Evolutionary conservation across 257 asterid genomes (phyloP), one percentile per base, ranked within the genome.

Genomic region (Cynanchum wilfordii): DNA sequence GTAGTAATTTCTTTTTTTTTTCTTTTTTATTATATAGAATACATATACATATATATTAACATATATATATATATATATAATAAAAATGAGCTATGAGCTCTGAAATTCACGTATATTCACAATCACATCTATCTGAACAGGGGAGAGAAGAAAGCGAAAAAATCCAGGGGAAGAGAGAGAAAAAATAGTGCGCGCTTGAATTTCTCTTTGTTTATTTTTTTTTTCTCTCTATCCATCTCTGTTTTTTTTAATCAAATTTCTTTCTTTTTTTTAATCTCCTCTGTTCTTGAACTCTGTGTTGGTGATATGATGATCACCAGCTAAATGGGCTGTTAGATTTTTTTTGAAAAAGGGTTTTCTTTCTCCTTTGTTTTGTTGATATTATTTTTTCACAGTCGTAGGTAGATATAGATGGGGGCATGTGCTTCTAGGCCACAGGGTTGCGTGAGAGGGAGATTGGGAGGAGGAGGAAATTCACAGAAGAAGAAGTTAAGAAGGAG

Each of bases 361-460:
- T 33, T 33, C 36, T 19, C 25, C 58, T 24, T 11, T 42, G 5
- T 42, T 66, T n/a, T n/a, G 12, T 47, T 11, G 36, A 29, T 20
- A 36, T 17, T 33, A 42, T 42, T 7, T 36, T 13, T 13, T 15
- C 55, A 2, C 7, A 29, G 45, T 47, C 15, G 30, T 78, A 72
- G 38, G 38, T 33, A 33, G 38, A 33, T 33, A 33, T 33, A 33
- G 84, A 95, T 95, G 99, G 99, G 99, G 69, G 86, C 86, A 4
- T 92, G 99, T 74, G 96, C 83, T 50, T 95, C 98, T 68, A 89
- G 92, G 40, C 91, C 87, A 72, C 84, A 77, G 65, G 81, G 79
- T 24, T 86, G 97, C 58, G 94, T 73, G 17, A 90, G 90, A 13
- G 88, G 89, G 22, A 79, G 80, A 75, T 70, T 62, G 3, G 84